Evolutionary conservation across 2,329 filamentous ascomycete species (phyloP), one percentile per base, ranked within the genome.

Genomic region (Neoascochyta sp.): DNA sequence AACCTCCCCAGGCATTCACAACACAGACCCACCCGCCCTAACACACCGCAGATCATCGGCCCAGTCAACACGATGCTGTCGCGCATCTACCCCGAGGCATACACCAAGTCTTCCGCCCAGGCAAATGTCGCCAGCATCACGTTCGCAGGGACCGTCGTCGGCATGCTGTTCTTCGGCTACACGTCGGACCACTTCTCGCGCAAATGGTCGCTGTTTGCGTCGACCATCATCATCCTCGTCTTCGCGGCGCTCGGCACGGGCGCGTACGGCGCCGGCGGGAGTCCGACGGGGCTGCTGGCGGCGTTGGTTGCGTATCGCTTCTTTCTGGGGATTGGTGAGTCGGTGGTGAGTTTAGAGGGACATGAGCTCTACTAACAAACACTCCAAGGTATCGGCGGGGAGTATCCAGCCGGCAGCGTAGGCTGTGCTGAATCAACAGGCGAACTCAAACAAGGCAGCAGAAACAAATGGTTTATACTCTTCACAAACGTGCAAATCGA

Each of bases 401-500:
- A 90, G 62, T 89, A 88, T 50, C 85, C 85, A 1, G 84, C 85
- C 22, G 89, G 89, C 3, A 86, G 79, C 36, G 89, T 95, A 1
- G 85, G 83, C 2, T 84, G 80, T 30, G 86, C 88, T 3, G 89
- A 95, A 63, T 83, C 82, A 4, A 89, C 83, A 0, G 85, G 86
- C 13, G 86, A 93, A 57, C 70, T 95, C 36, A 86, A 87, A 60
- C 62, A 66, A 10, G 89, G 89, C 8, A 82, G 83, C 10, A 74
- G 89, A n/a, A 90, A 95, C 57, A 74, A 83, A 21, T 94, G 87
- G 86, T 95, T 70, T 41, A 65, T 68, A 24, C 71, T 94, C 43
- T 93, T 92, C 62, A 94, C 86, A 25, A 93, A 93, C 62, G 78
- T 83, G 14, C 84, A 88, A 70, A 93, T 94, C 38, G 86, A 93